Percentiles rank a stretch among this genome's conserved stretches.
Evolutionary conservation across 371 early-diverging fungal species (phyloP).

Genomic region (Mortierella sp.): DNA sequence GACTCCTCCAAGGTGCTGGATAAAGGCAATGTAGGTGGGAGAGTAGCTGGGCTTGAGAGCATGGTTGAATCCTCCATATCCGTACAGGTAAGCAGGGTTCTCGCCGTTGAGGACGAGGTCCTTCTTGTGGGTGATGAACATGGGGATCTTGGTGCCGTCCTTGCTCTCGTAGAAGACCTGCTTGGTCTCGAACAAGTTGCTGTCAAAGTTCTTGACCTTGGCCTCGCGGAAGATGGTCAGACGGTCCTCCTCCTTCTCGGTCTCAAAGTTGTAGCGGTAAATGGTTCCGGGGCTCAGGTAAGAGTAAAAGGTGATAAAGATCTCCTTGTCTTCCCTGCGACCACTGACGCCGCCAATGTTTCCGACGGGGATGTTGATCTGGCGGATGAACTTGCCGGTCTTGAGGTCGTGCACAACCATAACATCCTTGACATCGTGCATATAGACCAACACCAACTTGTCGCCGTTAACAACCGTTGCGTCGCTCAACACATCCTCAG

Average conservation of each 20-base stretch:
- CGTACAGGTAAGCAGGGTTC: constrained; percentile 72
- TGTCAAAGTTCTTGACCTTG: constrained; percentile 63
- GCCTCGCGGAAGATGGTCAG: constrained; percentile 58
- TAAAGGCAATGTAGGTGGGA: constrained; percentile 61
- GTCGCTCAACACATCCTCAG: constrained; percentile 63
- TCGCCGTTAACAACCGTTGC: constrained; percentile 61
- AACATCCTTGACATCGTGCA: constrained; percentile 70
- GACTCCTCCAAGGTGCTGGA: constrained; percentile 62
- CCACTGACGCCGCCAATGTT: constrained; percentile 27
- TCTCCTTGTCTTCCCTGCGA: constrained; percentile 45
- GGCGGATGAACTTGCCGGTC: constrained; percentile 38
- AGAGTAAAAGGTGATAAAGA: constrained; percentile 65
- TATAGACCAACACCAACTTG: constrained; percentile 68
- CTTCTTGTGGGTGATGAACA: constrained; percentile 74
- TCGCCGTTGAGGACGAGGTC: constrained; percentile 61
- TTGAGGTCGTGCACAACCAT: constrained; percentile 43
- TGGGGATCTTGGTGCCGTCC: constrained; percentile 76
- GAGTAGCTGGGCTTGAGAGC: constrained; percentile 65
- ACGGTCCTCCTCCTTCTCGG: constrained; percentile 24
- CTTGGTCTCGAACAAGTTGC: constrained; percentile 61
- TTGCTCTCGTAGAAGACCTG: constrained; percentile 74
- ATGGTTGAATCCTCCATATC: constrained; percentile 76
- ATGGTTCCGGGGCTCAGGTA: constrained; percentile 71
- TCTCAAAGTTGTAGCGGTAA: constrained; percentile 58
- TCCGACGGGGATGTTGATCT: constrained; percentile 55